These are phyloP conservation scores for Graphium sp. DNA, from an alignment of 2,329 filamentous ascomycete species.

Conservation along the genomic window DNA sequence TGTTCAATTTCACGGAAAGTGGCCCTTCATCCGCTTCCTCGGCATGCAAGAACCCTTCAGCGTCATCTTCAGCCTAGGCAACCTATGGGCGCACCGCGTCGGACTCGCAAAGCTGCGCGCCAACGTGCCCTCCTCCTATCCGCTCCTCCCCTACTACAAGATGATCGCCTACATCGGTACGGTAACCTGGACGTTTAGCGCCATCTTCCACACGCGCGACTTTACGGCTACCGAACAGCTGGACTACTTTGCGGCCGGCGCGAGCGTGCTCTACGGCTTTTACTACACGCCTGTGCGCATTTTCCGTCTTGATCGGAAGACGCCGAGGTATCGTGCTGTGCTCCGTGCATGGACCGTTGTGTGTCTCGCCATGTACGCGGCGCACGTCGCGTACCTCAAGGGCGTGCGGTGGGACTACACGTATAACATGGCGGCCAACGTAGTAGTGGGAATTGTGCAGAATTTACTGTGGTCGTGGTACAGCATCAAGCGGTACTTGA, in stretches of 20 bases:
- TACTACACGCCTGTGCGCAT: slow-evolving; percentile 74
- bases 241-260: slow-evolving; percentile 91
- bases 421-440: slow-evolving; percentile 96
- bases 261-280: slow-evolving; percentile 76
- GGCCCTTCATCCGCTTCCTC: slow-evolving; percentile 82
- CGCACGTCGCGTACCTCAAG: slow-evolving; percentile 71
- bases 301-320: slow-evolving; percentile 57
- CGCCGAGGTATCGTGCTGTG: slow-evolving; percentile 24
- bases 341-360: slow-evolving; percentile 60
- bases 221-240: slow-evolving; percentile 76
- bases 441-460: slow-evolving; percentile 61
- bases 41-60: slow-evolving; percentile 92
- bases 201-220: slow-evolving; percentile 85
- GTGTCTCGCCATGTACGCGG: slow-evolving; percentile 53
- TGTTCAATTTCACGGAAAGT: slow-evolving; percentile 96
- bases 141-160: slow-evolving; percentile 66
- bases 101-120: slow-evolving; percentile 58
- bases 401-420: slow-evolving; percentile 85
- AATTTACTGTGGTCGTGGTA: slow-evolving; percentile 81
- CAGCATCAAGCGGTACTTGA: slow-evolving; percentile 56
- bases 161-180: slow-evolving; percentile 67
- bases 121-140: slow-evolving; percentile 54
- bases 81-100: slow-evolving; percentile 69
- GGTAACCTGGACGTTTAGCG: slow-evolving; percentile 72
- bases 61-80: slow-evolving; percentile 84